Base-by-base conservation (phyloP, 495 filamentous ascomycete species). In the Penicillium lividum region DNA sequence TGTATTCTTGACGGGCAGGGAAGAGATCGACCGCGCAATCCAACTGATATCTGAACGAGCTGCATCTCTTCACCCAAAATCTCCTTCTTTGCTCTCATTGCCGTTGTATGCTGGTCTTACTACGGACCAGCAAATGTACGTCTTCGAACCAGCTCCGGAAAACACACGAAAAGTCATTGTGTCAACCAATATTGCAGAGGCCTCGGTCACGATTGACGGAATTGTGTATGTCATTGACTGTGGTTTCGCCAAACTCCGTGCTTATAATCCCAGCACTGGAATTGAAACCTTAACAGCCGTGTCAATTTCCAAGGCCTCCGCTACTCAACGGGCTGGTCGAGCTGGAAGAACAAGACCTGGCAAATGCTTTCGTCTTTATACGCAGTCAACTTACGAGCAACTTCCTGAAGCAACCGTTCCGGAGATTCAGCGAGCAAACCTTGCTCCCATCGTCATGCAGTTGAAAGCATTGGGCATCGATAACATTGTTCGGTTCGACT, bases 381-480 rank as follows among this genome's bases (percentile, higher is more conserved):
- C 92, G 16, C 90, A 97, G 68, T 77, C 84, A 40, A 81, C 79
- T 5, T 96, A 86, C 67, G 80, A 84, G 49, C 65, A 72, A 27
- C 79, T 99, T n/a, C 79, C 82, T 8, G 91, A 90, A 60, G 79
- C 86, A 27, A 93, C 87, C 3, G 76, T 91, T 4, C 93, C 95
- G 2, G 94, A 99, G 71, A 93, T 98, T 48, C 93, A 97, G 67
- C 83, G 95, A 49, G 93, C 90, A 25, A 95, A 97, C 67, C 84
- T 99, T 40, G 93, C 94, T 0, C 91, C 93, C 0, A 84, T 91
- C 27, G 84, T 99, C 46, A 85, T 98, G 56, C 93, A 98, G 71
- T 84, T 99, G 53, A 97, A 98, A 72, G 94, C 93, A 16, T 80
- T 99, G 16, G 95, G 95, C 0, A 95, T 99, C 64, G 93, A 96